Conservation (phyloP, 2,329 filamentous ascomycete genomes). For the Cryphonectria japonica region DNA sequence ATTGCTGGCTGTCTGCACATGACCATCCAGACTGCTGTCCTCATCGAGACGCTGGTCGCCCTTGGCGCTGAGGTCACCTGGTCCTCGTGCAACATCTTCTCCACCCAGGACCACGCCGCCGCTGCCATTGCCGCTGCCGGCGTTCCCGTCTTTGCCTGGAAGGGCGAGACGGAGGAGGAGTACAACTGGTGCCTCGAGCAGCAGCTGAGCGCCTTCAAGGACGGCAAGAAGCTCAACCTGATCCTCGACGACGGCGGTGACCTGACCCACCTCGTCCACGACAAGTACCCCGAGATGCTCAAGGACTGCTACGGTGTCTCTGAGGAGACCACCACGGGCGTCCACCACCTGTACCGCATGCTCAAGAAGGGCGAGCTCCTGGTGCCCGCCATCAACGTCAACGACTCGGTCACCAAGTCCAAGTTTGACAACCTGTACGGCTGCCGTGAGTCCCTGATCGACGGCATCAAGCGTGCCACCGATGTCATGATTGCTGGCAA, state of each 20-base stretch:
- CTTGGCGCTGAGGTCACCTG: slow-evolving; percentile 99
- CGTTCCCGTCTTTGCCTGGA: slow-evolving; percentile 81
- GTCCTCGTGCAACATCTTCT: slow-evolving; percentile 99
- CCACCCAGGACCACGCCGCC: slow-evolving; percentile 96
- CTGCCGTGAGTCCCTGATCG: slow-evolving; percentile 97
- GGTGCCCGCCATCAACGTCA: slow-evolving; percentile 97
- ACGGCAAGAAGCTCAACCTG: slow-evolving; percentile 94
- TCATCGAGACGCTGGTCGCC: slow-evolving; percentile 94
- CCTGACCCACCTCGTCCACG: slow-evolving; percentile 92
- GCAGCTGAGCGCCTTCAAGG: slow-evolving; percentile 96
- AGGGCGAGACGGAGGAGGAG: slow-evolving; percentile 97
- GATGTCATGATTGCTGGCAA: slow-evolving; percentile 99
- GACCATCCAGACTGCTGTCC: slow-evolving; percentile 99
- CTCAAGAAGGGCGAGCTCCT: slow-evolving; percentile 88
- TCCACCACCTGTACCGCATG: slow-evolving; percentile 99
- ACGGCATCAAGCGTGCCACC: slow-evolving; percentile 99
- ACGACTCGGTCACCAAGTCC: slow-evolving; percentile 99
- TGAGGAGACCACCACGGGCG: slow-evolving; percentile 99
- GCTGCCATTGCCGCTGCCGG: slow-evolving; percentile 94
- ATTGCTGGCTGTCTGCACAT: slow-evolving; percentile 99
- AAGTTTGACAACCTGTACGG: slow-evolving; percentile 99
- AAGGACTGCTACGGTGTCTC: slow-evolving; percentile 98
- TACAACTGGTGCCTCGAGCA: slow-evolving; percentile 99
- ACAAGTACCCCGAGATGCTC: slow-evolving; percentile 98
- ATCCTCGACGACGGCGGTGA: slow-evolving; percentile 99